Evolutionary conservation across 1,139 yeast species (phyloP), one percentile per base, ranked within the genome.

Genomic region (Arxiozyma telluris): DNA sequence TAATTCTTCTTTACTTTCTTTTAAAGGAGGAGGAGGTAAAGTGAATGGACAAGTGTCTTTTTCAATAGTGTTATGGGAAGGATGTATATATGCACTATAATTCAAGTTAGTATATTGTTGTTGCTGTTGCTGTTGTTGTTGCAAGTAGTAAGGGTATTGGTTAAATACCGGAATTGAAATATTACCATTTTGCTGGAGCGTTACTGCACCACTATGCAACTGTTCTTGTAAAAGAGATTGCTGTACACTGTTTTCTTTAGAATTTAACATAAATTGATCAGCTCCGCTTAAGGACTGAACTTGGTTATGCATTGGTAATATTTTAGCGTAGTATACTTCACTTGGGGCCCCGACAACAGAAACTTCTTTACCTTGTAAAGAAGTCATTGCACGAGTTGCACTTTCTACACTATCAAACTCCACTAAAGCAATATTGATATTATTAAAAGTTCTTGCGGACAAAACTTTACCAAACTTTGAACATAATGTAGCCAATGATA

Each of bases 281-380:
- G 42, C 4, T 15, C 42, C 38, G 22, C 47, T 43, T 21, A 44
- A 25, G 45, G 50, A 47, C 53, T 55, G 61, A 7, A 55, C 55
- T 43, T 56, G 57, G 50, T 60, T 68, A 55, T 69, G 72, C 59
- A 71, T 64, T 15, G 77, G 75, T 44, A 77, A 67, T 41, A 84
- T 74, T 63, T 81, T 82, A 4, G 89, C 91, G 74, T 84, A 85
- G 0, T 86, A 84, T 50, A 82, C 83, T 53, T 79, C 75, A 64
- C 87, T 78, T 34, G 80, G 76, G 47, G 76, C 74, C 0, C 96
- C 96, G 0, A 91, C 86, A 57, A 83, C 80, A 1, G 70, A 66
- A 44, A 93, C 75, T 65, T 91, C 97, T 61, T 84, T 82, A 59
- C 90, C 95, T 64, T 86, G 87, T 64, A 90, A 79, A 50, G 77